A percentile compares a stretch with the other conserved stretches of the same genome.
Evolutionary conservation across 305 asterid species (phyloP).

Genomic region (Fraxinus xanthoxyloides): DNA sequence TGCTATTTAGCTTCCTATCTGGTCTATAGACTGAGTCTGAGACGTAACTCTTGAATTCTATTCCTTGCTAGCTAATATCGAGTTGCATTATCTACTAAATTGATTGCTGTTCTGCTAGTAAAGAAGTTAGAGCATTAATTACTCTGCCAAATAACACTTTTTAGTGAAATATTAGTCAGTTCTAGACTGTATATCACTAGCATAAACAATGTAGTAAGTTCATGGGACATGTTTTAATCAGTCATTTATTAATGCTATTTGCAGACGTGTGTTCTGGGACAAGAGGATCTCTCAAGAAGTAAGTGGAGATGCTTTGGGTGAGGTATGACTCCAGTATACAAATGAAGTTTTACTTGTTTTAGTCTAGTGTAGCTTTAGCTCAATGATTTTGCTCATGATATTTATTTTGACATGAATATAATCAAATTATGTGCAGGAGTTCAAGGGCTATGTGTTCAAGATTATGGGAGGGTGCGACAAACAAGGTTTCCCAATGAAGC

Average conservation of each 20-base stretch:
- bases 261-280: conserved; percentile 45
- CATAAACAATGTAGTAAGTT: not conserved
- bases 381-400: not conserved
- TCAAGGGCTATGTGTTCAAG: conserved; percentile 54
- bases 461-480: conserved; percentile 64
- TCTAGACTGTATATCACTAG: not conserved
- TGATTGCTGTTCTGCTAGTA: not conserved
- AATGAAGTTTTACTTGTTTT: not conserved
- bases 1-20: not conserved
- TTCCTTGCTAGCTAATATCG: not conserved
- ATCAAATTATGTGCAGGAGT: conserved; percentile 34
- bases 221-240: not conserved
- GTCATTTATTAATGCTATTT: not conserved
- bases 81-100: not conserved
- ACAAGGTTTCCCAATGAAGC: conserved; percentile 64
- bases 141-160: not conserved
- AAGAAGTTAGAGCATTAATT: not conserved
- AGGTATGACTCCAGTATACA: conserved; percentile 19
- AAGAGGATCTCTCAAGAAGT: conserved; percentile 61
- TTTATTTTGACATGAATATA: not conserved
- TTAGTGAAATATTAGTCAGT: not conserved
- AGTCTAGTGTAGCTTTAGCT: not conserved
- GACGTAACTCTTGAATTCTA: not conserved
- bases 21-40: not conserved
- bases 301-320: conserved; percentile 50